Evolutionary conservation across 306 rosid species (phyloP), one percentile per base, ranked within the genome.

Genomic region (Prunus armeniaca): DNA sequence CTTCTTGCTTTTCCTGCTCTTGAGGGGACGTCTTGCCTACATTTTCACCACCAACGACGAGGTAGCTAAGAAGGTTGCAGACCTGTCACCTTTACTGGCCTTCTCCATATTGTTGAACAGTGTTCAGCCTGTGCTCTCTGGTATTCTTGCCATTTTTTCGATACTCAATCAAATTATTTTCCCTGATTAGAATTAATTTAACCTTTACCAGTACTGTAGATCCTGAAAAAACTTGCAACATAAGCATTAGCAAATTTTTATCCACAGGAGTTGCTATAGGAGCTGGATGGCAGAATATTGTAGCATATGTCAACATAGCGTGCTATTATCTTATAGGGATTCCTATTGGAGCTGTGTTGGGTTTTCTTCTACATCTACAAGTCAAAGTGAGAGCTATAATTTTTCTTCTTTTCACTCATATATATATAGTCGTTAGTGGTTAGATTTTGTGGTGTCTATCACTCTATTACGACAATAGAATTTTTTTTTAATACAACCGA

Each of bases 211-310:
- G 38, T 32, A 32, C 1, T 32, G 38, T 32, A 32, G 38, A 32
- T 32, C 38, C 38, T 32, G 38, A 32, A 32, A 32, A 32, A 32
- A 32, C 38, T 32, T 5, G 38, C 38, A 32, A 32, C 38, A 46
- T 12, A 46, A 46, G 4, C 38, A 32, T 5, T 68, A 32, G n/a
- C 41, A 5, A 19, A 17, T 51, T 30, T 60, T 13, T 13, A 12
- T 55, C 8, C 4, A 43, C 65, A 87, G 91, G 91, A 61, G 93
- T 89, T 30, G 82, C 91, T 51, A 49, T 89, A 60, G 93, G 90
- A 81, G 93, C 93, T 52, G 90, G 93, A 0, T 86, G 89, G 87
- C 93, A 87, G 64, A 81, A 86, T 56, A 22, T 64, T 30, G 91
- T 89, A 52, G 89, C 93, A 68, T 86, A 84, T 32, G 88, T 89